These are phyloP conservation scores for Candida glucosophila DNA, from an alignment of 1,139 yeast species.

Conservation along the genomic window DNA sequence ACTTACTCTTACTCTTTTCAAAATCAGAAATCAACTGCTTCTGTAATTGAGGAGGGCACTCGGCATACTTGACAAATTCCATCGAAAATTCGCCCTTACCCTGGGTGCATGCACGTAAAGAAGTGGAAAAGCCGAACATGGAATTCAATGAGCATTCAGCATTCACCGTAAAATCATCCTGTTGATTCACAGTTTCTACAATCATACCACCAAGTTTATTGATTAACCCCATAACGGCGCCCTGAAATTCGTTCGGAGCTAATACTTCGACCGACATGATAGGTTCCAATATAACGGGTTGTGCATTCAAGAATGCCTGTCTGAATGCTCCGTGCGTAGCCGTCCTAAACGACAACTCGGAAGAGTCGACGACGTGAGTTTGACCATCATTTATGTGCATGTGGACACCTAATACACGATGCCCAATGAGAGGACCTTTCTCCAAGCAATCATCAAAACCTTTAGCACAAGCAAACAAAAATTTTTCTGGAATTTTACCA, in stretches of 20 bases:
- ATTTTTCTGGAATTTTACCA: constrained; percentile 94
- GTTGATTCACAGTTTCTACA: constrained; percentile 86
- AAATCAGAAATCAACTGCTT: constrained; percentile 82
- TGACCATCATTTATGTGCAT: constrained; percentile 97
- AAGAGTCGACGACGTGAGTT: constrained; percentile 94
- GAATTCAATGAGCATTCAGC: constrained; percentile 94
- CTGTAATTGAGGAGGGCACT: constrained; percentile 86
- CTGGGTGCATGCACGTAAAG: constrained; percentile 92
- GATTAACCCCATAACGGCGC: constrained; percentile 80
- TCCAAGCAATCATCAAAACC: constrained; percentile 94
- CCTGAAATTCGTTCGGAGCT: constrained; percentile 96
- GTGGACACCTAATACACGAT: constrained; percentile 82
- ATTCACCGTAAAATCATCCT: constrained; percentile 86
- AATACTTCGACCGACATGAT: constrained; percentile 89
- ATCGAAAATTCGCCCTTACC: constrained; percentile 98
- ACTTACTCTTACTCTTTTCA: too few relatives aligned
- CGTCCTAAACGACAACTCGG: constrained; percentile 88
- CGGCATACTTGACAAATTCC: constrained; percentile 89
- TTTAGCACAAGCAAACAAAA: constrained; percentile 86
- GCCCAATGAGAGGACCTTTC: constrained; percentile 96
- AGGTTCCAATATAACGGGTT: constrained; percentile 90
- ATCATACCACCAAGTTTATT: constrained; percentile 92
- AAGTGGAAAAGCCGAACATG: constrained; percentile 94
- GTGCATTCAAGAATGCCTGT: constrained; percentile 77
- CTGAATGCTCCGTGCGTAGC: constrained; percentile 91